Evolutionary conservation across 352 stramenopile genomes (phyloP), one percentile per base, ranked within the genome.

Genomic region (Globisporangium polare): DNA sequence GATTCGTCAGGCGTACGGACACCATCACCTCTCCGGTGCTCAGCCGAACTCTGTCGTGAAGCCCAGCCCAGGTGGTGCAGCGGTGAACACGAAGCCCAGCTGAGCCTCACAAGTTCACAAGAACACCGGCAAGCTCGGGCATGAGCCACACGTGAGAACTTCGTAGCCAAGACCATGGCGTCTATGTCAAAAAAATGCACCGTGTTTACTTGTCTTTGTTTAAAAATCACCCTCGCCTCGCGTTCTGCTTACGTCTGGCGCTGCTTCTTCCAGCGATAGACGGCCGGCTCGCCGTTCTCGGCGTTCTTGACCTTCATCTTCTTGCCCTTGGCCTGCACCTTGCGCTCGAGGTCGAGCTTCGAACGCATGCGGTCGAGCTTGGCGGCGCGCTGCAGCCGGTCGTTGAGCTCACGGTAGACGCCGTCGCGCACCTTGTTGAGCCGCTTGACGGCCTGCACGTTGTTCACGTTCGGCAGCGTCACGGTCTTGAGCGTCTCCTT

Each of bases 261-360:
- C 71, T 97, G 74, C 59, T 86, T 81, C 65, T 96, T 94, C 89
- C 89, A 97, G 60, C 81, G 78, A 71, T 96, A 97, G 18, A 96
- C 80, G 7, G 86, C 81, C 1, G 89, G 88, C 45, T 71, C 62
- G 20, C 85, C 86, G 60, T 89, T 68, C 51, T 80, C 73, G n/a
- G 71, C 86, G 35, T 76, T 69, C 39, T 80, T 77, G 43, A 97
- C 73, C 73, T 96, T 97, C 31, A 77, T 65, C 54, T 92, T 89
- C 59, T 77, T 89, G 62, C 89, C 89, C 69, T 96, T 96, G 63
- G 74, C 73, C 59, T 90, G 77, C 69, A 96, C 69, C 46, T 94
- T 94, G 52, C 85, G 74, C 62, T 94, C 79, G 53, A 94, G 53
- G n/a, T 96, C 82, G 5, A 95, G 75, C 43, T 89, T 85, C 20